A percentile compares a stretch with the other conserved stretches of the same genome.
These are phyloP conservation scores for Monsonia emarginata DNA, from an alignment of 441 rosid genomes.

Conservation along the genomic window DNA sequence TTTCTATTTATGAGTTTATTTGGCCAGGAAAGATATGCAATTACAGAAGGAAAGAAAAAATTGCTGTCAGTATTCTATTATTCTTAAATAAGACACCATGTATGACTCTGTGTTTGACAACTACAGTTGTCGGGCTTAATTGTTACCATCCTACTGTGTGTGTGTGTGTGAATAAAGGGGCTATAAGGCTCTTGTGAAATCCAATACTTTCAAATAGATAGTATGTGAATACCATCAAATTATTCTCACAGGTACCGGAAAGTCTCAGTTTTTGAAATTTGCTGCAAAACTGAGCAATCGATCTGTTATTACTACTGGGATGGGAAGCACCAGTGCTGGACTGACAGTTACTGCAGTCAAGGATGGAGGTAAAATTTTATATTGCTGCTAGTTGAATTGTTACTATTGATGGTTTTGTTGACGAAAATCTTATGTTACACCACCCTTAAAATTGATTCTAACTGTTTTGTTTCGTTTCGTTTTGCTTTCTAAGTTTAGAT, in stretches of 20 bases:
- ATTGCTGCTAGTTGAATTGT: neutral
- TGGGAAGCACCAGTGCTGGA: slow-evolving; percentile 99
- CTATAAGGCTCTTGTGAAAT: neutral
- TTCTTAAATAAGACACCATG: neutral
- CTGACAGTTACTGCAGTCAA: slow-evolving; percentile 95
- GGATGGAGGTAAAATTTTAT: slow-evolving; percentile 60
- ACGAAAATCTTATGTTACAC: no score
- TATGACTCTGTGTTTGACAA: neutral
- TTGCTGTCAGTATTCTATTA: neutral
- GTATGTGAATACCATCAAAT: slow-evolving; percentile 2
- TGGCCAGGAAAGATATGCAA: neutral
- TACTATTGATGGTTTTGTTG: neutral
- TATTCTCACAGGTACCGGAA: slow-evolving; percentile 72
- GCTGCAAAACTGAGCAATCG: slow-evolving; percentile 89
- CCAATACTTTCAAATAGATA: neutral
- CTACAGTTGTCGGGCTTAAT: neutral
- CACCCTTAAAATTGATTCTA: neutral
- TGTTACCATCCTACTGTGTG: neutral
- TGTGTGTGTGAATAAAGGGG: neutral
- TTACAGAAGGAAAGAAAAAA: neutral
- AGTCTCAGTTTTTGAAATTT: slow-evolving; percentile 94
- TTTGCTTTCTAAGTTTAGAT: neutral
- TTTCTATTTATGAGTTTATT: neutral
- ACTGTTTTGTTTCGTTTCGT: neutral
- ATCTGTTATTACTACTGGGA: slow-evolving; percentile 86